These are phyloP conservation scores for Daldinia decipiens DNA, from an alignment of 495 filamentous ascomycete species.

Conservation along the genomic window DNA sequence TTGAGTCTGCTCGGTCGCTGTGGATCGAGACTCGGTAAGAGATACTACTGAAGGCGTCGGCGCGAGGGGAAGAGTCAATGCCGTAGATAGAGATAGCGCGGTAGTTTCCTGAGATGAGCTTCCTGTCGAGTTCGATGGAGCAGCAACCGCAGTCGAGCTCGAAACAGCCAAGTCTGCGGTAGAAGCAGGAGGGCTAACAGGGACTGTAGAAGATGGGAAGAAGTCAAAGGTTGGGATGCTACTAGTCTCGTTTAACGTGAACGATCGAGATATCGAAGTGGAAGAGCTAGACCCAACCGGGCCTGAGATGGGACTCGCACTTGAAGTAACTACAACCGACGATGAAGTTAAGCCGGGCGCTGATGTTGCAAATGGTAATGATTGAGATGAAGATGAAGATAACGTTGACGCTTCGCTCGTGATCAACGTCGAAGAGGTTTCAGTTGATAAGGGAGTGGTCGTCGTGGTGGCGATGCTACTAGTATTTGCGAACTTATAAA, in stretches of 20 bases:
- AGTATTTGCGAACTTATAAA: constrained; percentile 41
- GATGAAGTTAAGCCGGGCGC: constrained; percentile 8
- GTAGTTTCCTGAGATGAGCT: constrained; percentile 5
- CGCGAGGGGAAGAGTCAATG: constrained; percentile 24
- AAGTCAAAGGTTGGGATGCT: constrained; percentile 43
- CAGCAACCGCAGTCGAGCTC: constrained; percentile 6
- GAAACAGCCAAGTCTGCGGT: constrained; percentile 4
- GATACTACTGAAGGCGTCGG: constrained; percentile 17
- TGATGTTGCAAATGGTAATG: constrained; percentile 17
- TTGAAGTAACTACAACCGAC: constrained; percentile 15
- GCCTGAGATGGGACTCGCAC: constrained; percentile 11
- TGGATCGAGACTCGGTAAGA: constrained; percentile 9
- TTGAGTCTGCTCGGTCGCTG: neutral
- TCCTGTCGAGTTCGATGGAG: constrained; percentile 5
- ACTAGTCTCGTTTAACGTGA: constrained; percentile 36
- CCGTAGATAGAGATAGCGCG: constrained; percentile 10
- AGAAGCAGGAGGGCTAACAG: constrained; percentile 14
- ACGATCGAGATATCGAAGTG: constrained; percentile 39
- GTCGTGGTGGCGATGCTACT: constrained; percentile 23
- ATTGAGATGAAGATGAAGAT: constrained; percentile 33
- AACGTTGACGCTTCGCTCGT: constrained; percentile 15
- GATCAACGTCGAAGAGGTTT: constrained; percentile 17
- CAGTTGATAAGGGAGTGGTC: constrained; percentile 22
- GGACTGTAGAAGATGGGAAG: constrained; percentile 45
- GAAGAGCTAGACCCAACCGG: constrained; percentile 25